phyloP scores from a whole-genome alignment of 352 stramenopile genomes.

The Phytopythium montanum region DNA sequence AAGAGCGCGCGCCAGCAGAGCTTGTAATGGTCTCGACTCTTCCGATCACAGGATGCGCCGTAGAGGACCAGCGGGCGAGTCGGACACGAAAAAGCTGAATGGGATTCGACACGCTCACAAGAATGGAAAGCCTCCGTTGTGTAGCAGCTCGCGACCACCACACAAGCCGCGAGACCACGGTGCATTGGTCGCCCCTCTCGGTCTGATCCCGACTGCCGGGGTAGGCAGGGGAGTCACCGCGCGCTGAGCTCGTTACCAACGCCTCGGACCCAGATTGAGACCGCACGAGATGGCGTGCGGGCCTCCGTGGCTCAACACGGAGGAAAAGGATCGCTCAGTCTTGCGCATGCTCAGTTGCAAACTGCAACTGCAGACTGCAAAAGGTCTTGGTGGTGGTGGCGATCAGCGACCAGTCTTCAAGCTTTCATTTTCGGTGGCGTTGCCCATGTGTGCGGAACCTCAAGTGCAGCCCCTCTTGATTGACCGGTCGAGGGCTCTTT shows the following conservation, averaged over 20 bases:
- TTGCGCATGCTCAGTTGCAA: background rate
- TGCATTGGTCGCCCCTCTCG: background rate
- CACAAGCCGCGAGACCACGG: background rate
- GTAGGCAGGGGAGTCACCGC: too few species aligned
- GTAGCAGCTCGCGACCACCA: too few species aligned
- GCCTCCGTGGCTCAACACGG: background rate
- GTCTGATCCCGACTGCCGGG: background rate
- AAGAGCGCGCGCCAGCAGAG: too few species aligned
- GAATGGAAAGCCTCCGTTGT: background rate
- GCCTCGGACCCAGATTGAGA: background rate
- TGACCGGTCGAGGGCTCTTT: background rate
- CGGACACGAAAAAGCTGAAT: background rate
- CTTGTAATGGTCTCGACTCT: background rate
- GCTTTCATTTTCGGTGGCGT: constrained; percentile 8
- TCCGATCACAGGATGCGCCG: background rate
- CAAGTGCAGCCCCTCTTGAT: background rate
- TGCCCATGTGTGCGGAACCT: background rate
- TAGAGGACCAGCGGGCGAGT: background rate
- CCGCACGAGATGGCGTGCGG: background rate
- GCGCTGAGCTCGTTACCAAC: background rate
- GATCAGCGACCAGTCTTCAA: constrained; percentile 2
- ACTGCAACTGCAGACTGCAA: background rate
- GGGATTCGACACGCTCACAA: background rate
- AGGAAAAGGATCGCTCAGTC: background rate
- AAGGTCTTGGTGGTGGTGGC: background rate